phyloP scores from a whole-genome alignment of 805 yeast species.

The Alloascoidea hylecoeti region DNA sequence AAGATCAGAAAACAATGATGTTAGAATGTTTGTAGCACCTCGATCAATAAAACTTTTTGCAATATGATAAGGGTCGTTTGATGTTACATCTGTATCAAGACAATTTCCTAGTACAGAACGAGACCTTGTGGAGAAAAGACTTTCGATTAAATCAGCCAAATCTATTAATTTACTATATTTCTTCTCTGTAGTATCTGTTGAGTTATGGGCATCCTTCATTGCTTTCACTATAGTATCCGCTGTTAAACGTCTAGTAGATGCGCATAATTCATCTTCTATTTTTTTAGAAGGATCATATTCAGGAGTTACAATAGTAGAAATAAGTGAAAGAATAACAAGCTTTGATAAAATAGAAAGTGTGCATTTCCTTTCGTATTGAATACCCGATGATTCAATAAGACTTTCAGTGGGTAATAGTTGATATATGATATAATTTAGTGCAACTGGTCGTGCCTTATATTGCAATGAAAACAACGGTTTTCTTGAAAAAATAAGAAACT shows the following conservation, averaged over 20 bases:
- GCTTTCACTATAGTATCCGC: slow-evolving; percentile 54
- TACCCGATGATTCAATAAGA: slow-evolving; percentile 16
- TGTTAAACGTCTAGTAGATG: slow-evolving; percentile 59
- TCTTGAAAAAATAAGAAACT: slow-evolving; percentile 66
- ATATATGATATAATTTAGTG: slow-evolving; percentile 64
- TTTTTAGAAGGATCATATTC: slow-evolving; percentile 27
- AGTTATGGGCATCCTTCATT: slow-evolving; percentile 32
- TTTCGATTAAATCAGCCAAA: slow-evolving; percentile 29
- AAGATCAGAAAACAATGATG: slow-evolving; percentile 44
- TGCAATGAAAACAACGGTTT: slow-evolving; percentile 17
- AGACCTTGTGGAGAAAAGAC: slow-evolving; percentile 12
- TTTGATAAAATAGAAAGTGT: slow-evolving; percentile 33
- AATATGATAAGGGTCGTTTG: slow-evolving; percentile 44
- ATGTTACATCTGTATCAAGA: slow-evolving; percentile 8
- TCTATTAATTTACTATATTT: slow-evolving; percentile 43
- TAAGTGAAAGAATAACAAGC: slow-evolving; percentile 39
- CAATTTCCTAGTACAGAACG: slow-evolving; percentile 7
- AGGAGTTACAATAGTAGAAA: slow-evolving; percentile 51
- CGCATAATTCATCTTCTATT: slow-evolving; percentile 51
- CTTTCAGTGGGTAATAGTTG: slow-evolving; percentile 48
- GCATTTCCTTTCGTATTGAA: slow-evolving; percentile 32
- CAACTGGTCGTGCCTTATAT: slow-evolving; percentile 58
- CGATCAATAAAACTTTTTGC: slow-evolving; percentile 58
- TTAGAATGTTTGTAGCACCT: slow-evolving; percentile 40
- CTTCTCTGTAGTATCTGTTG: slow-evolving; percentile 21